Base-by-base conservation (phyloP, 2,329 filamentous ascomycete species). In the Fusarium robinianum region DNA sequence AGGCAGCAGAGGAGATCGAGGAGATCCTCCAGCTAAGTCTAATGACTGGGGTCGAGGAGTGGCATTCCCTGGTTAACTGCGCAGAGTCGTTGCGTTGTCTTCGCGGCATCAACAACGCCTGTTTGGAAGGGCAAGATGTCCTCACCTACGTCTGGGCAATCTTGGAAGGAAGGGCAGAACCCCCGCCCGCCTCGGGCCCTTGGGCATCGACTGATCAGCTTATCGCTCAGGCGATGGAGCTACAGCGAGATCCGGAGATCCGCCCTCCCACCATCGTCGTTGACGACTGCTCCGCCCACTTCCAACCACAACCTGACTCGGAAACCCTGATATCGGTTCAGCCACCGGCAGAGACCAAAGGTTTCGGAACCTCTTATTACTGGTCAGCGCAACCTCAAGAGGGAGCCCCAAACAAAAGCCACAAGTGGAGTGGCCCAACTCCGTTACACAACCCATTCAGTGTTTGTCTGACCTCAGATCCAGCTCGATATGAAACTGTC, bases 141-240 rank as follows among this genome's bases (percentile, higher is more conserved):
- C 59, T 69, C 16, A 53, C 61, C 12, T 67, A 64, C 42, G 42
- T 70, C 19, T 63, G 58, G 50, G 40, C 51, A 8, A 58, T 63
- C 17, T 36, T 62, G 16, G 37, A 53, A 5, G 49, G 49, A 11
- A 18, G n/a, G n/a, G n/a, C 43, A 14, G 29, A 40, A 9, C 12
- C 36, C 33, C 25, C 49, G 16, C 22, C 43, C 23, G 10, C 40
- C 25, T 23, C 45, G 6, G 38, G 50, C 12, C 55, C 62, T 5
- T 72, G 69, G 69, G 57, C 48, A 18, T 51, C 63, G 32, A 72
- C 69, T 4, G 69, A 72, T 41, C 58, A 63, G 17, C 51, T 69
- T 14, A 69, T 71, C 36, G 48, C 56, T 16, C 49, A 53, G 25
- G 65, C 63, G 8, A 62, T 60, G 49, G 49, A 50, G 15, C 52